Percentiles rank a stretch among this genome's conserved stretches.
Conservation (phyloP, 2,329 filamentous ascomycete genomes). For the Venturia oleaginea region DNA sequence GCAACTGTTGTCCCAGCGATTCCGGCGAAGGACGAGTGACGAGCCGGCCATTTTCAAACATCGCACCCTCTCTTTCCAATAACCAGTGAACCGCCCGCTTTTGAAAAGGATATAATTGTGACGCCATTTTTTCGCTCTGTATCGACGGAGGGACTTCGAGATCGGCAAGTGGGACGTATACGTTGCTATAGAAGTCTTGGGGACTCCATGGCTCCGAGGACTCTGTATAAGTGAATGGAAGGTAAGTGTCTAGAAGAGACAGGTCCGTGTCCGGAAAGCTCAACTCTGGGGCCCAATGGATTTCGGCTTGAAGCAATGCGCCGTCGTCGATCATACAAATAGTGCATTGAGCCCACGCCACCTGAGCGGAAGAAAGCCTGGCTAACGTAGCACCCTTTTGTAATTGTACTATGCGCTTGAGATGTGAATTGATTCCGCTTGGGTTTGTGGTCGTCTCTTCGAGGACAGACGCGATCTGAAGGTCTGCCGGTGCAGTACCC, state of each 20-base stretch:
- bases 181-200: slow-evolving; percentile 60
- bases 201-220: slow-evolving; percentile 31
- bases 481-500: neutral
- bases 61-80: slow-evolving; percentile 54
- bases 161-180: slow-evolving; percentile 49
- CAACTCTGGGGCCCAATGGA: neutral
- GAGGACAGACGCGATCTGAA: neutral
- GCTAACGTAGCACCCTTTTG: slow-evolving; percentile 13
- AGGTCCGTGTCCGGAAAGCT: neutral
- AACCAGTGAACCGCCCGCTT: slow-evolving; percentile 63
- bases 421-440: neutral
- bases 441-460: neutral
- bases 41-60: slow-evolving; percentile 15
- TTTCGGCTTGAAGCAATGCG: neutral
- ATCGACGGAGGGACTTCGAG: slow-evolving; percentile 23
- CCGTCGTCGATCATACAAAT: neutral
- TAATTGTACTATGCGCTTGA: neutral
- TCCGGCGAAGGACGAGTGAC: slow-evolving; percentile 15
- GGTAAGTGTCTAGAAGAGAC: neutral
- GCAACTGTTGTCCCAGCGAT: slow-evolving; percentile 18
- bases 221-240: neutral
- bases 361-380: neutral
- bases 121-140: slow-evolving; percentile 21
- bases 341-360: neutral
- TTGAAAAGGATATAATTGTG: slow-evolving; percentile 62